Evolutionary conservation across 441 rosid genomes (phyloP).

Genomic region (Hypseocharis bilobata): DNA sequence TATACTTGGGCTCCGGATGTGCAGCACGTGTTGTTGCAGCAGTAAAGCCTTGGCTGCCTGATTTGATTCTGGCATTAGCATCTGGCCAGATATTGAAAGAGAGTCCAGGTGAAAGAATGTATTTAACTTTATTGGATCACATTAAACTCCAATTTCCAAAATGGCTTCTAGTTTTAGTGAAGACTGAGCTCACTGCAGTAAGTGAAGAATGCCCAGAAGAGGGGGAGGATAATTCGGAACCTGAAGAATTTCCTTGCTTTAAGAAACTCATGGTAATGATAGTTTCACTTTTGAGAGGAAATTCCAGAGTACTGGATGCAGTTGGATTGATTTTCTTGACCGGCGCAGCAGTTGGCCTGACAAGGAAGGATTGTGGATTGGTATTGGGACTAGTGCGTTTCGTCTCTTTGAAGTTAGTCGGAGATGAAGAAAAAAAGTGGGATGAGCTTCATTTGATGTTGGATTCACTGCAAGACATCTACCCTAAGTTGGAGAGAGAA

Average conservation of each 20-base stretch:
- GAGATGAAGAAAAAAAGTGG: slow-evolving; percentile 59
- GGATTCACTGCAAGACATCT: slow-evolving; percentile 51
- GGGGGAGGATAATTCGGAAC: slow-evolving; percentile 32
- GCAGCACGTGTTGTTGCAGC: slow-evolving; percentile 45
- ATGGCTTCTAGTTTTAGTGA: slow-evolving; percentile 56
- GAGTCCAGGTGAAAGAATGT: slow-evolving; percentile 29
- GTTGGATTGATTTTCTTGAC: slow-evolving; percentile 46
- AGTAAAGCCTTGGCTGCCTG: slow-evolving; percentile 77
- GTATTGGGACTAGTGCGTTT: slow-evolving; percentile 50
- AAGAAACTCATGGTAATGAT: slow-evolving; percentile 35
- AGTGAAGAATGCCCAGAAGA: slow-evolving; percentile 28
- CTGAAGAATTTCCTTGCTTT: slow-evolving; percentile 34
- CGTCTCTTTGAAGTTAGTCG: slow-evolving; percentile 47
- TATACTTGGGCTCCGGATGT: slow-evolving; percentile 37
- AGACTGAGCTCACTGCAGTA: slow-evolving; percentile 40
- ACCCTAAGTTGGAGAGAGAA: slow-evolving; percentile 53
- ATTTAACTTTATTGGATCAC: slow-evolving; percentile 27
- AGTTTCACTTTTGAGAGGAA: slow-evolving; percentile 40
- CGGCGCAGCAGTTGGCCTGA: slow-evolving; percentile 42
- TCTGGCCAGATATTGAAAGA: slow-evolving; percentile 35
- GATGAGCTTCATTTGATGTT: slow-evolving; percentile 56
- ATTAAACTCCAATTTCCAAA: slow-evolving; percentile 44
- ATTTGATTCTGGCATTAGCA: slow-evolving; percentile 71
- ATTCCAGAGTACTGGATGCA: slow-evolving; percentile 43
- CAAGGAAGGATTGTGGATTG: slow-evolving; percentile 45